phyloP scores from a whole-genome alignment of 345 rosid species.

The Arabidopsis arenosa region DNA sequence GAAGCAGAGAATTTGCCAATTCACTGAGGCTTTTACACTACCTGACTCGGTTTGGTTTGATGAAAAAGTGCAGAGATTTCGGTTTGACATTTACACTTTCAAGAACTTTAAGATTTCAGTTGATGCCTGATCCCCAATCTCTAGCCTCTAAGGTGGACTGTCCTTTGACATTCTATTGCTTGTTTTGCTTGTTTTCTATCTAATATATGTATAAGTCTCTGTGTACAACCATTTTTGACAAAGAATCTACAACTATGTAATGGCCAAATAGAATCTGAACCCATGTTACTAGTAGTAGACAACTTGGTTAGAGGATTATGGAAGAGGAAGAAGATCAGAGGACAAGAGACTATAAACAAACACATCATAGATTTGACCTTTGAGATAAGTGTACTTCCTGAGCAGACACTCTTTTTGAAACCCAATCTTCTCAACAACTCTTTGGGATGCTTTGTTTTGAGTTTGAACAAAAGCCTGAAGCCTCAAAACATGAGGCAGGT shows the following conservation, averaged over 20 bases:
- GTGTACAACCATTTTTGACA: too few species aligned
- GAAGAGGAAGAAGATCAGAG: conserved; percentile 24
- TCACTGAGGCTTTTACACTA: conserved; percentile 31
- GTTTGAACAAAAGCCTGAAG: conserved; percentile 51
- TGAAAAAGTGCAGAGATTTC: neutral
- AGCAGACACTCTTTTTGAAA: conserved; percentile 52
- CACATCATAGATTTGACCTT: conserved; percentile 47
- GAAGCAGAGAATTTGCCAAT: conserved; percentile 62
- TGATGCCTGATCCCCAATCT: neutral
- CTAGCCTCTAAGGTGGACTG: neutral
- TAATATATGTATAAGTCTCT: neutral
- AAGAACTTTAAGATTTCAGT: neutral
- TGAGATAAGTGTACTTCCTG: conserved; percentile 48
- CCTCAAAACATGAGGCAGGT: conserved; percentile 48
- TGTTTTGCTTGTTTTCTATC: neutral
- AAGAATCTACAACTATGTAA: neutral
- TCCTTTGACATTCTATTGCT: neutral
- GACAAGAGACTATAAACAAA: conserved; percentile 47
- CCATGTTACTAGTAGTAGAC: neutral
- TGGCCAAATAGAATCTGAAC: neutral
- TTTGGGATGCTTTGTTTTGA: conserved; percentile 50
- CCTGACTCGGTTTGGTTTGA: neutral
- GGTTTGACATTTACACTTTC: neutral
- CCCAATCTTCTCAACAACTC: conserved; percentile 55
- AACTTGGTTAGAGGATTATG: neutral